Evolutionary conservation across 306 rosid genomes (phyloP), one percentile per base, ranked within the genome.

Genomic region (Cucumis sativus): DNA sequence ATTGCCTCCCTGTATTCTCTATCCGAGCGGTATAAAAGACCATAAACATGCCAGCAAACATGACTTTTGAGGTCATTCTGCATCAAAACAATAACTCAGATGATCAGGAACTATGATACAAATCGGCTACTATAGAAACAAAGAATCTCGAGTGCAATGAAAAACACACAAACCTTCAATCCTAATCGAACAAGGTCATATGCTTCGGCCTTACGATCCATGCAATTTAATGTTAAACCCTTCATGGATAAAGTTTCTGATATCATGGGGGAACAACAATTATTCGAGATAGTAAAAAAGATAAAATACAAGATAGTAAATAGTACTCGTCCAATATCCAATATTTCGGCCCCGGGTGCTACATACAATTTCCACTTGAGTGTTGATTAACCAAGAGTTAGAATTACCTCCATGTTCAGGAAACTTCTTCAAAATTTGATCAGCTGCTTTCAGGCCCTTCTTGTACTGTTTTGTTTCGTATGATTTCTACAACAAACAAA

Each of bases 1-100:
- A 94, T 94, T 8, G 98, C 98, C 85, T 94, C 98, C 82, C 98
- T 90, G 84, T 94, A 94, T 81, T 94, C 98, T 88, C 98, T 85
- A 82, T 94, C 98, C 35, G 98, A 91, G 62, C 98, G 98, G 78
- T 94, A 94, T 79, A 94, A 96, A 33, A 94, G 98, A 80, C 98
- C 98, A 87, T 52, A 94, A 75, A 94, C 98, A 89, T 94, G 98
- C 98, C 98, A 94, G 89, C 98, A 94, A 80, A 94, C 98, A 88
- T 94, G 98, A 90, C 98, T 94, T 88, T 91, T 94, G 56, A 94
- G 91, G 82, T 94, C 98, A 88, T 91, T 90, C 98, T 94, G 97
- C 84, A 81, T 63, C 80, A 51, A 80, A 79, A 80, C 51, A 86
- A 65, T 52, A 82, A 49, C 17, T 78, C 35, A 86, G 81, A 66